A percentile compares a stretch with the other conserved stretches of the same genome.
phyloP scores from a whole-genome alignment of 2,329 filamentous ascomycete genomes.

The Penicillium sp. region DNA sequence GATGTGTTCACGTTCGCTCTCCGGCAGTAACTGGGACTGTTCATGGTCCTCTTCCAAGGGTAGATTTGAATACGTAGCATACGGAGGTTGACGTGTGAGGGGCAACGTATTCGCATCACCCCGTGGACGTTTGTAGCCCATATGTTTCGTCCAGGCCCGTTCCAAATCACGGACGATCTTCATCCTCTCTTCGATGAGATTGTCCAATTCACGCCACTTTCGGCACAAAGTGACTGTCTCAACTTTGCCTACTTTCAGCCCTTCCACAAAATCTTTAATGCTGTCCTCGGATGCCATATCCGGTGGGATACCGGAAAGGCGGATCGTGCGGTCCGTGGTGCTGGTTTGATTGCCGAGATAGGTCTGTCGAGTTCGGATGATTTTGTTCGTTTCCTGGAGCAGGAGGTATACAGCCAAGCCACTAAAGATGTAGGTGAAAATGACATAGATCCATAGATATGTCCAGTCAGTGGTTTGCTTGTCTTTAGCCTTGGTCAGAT shows the following conservation, averaged over 20 bases:
- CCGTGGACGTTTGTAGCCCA: slow-evolving; percentile 61
- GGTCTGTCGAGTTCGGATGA: slow-evolving; percentile 84
- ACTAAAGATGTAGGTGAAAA: slow-evolving; percentile 95
- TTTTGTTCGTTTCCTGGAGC: slow-evolving; percentile 77
- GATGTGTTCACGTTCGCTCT: slow-evolving; percentile 45
- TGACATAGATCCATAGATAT: slow-evolving; percentile 89
- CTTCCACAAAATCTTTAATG: slow-evolving; percentile 86
- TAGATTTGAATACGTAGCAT: slow-evolving; percentile 31
- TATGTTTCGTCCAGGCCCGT: slow-evolving; percentile 77
- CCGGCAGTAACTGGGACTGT: slow-evolving; percentile 62
- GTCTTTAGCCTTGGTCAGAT: slow-evolving; percentile 33
- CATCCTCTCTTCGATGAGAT: slow-evolving; percentile 70
- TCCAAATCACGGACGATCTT: slow-evolving; percentile 74
- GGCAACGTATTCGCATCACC: slow-evolving; percentile 50
- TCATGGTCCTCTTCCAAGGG: slow-evolving; percentile 57
- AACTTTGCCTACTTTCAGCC: slow-evolving; percentile 85
- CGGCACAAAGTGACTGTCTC: slow-evolving; percentile 84
- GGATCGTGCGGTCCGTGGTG: slow-evolving; percentile 93
- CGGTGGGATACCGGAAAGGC: slow-evolving; percentile 81
- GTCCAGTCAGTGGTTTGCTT: slow-evolving; percentile 42
- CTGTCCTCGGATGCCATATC: slow-evolving; percentile 79
- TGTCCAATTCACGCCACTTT: slow-evolving; percentile 83
- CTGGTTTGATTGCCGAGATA: slow-evolving; percentile 93
- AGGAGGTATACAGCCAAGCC: slow-evolving; percentile 80
- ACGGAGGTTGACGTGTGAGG: slow-evolving; percentile 54